Evolutionary conservation across 352 stramenopile genomes (phyloP), one percentile per base, ranked within the genome.

Genomic region (Stramenopiles sp.): DNA sequence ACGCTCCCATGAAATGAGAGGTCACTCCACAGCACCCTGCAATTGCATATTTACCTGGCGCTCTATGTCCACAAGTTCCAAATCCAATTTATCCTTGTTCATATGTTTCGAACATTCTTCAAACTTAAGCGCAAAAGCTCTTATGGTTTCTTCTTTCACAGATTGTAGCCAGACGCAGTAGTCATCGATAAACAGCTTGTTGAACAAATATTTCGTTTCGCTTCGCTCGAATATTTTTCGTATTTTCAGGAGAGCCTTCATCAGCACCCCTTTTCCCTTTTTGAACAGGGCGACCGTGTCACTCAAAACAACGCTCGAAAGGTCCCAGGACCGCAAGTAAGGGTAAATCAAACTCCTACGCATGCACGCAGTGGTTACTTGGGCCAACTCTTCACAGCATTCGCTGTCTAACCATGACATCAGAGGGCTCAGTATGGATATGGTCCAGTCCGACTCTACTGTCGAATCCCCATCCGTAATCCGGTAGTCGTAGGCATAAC

Each of bases 361-460:
- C 73, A 96, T 80, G 53, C 78, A 85, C 4, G 83, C 84, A 30
- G 84, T 80, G 4, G 96, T 76, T 12, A 95, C 82, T 1, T 82
- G 80, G 1, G 75, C 76, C 25, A 91, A 74, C 68, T 93, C 83
- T 30, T 71, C 49, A 37, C 32, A 76, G 0, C 75, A 76, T 30
- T 77, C 84, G 37, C 83, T 81, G 80, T 98, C 91, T 36, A 98
- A 81, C 91, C 93, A 99, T 69, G 86, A 89, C 1, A 99, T 78
- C 1, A 89, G 92, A 32, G 91, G 83, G 73, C 90, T 97, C 31
- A 98, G 78, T 77, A 92, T 97, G 49, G 90, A 92, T 3, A 96
- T 87, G 6, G 93, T 98, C 93, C 93, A 98, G 4, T 92, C 88
- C 1, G 92, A 97, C 83, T 99, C 95, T 1, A 97, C 87, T 3